Conservation (phyloP, 441 rosid species). For the Aquilaria agallochum region DNA sequence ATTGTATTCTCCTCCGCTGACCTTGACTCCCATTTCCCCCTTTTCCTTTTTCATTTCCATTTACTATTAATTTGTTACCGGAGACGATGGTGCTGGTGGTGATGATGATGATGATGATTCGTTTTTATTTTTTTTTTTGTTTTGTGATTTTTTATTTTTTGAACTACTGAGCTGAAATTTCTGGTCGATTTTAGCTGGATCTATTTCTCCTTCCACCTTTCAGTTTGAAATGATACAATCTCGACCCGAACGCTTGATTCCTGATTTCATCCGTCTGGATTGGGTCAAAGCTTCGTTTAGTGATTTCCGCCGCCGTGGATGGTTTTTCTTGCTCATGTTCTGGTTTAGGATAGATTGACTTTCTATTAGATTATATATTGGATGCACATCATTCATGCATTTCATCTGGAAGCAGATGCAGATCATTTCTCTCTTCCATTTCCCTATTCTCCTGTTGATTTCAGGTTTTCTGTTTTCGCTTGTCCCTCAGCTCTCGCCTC, state of each 20-base stretch:
- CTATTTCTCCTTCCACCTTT: slow-evolving; percentile 1
- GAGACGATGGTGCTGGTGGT: too few species aligned
- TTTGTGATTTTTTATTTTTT: neutral
- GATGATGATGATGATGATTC: neutral
- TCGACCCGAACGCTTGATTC: too few species aligned
- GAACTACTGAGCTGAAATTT: too few species aligned
- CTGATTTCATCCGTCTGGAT: too few species aligned
- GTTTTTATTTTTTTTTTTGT: neutral
- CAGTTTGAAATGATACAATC: neutral
- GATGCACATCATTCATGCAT: too few species aligned
- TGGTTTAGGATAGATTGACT: too few species aligned
- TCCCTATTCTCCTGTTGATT: slow-evolving; percentile 7
- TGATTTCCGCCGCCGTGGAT: too few species aligned
- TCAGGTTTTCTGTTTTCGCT: slow-evolving; percentile 36
- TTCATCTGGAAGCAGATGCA: too few species aligned
- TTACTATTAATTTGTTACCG: too few species aligned
- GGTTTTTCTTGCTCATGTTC: too few species aligned
- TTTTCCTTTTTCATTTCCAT: neutral
- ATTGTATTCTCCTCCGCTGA: neutral
- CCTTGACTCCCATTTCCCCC: slow-evolving; percentile 4
- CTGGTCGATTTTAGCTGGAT: slow-evolving; percentile 5
- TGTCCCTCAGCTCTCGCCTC: slow-evolving; percentile 34
- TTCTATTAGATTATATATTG: too few species aligned
- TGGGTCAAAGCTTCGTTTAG: too few species aligned
- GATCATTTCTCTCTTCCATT: neutral